phyloP scores from a whole-genome alignment of 202 grass and related monocot species.

The Digitaria exilis region DNA sequence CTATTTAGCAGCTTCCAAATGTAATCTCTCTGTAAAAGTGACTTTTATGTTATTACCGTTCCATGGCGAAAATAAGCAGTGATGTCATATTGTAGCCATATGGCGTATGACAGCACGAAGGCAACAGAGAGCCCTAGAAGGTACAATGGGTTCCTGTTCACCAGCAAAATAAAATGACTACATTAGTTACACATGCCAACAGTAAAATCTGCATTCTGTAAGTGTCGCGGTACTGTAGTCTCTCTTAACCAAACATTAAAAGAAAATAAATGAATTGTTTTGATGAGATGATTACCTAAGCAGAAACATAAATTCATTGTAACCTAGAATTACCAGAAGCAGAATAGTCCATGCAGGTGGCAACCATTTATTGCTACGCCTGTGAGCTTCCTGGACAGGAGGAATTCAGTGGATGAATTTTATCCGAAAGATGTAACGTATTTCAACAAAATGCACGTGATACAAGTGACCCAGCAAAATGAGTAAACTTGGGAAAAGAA shows the following conservation, averaged over 20 bases:
- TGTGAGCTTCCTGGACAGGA: constrained; percentile 64
- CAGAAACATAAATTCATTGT: constrained; percentile 88
- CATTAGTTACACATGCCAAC: constrained; percentile 3
- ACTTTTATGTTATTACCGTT: constrained; percentile 43
- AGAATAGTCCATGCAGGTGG: constrained; percentile 84
- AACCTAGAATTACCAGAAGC: constrained; percentile 68
- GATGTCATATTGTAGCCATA: constrained; percentile 71
- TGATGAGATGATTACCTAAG: constrained; percentile 58
- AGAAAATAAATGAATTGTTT: constrained; percentile 12
- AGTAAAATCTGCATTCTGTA: constrained; percentile 4
- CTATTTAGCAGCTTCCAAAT: neutral
- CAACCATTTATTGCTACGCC: constrained; percentile 54
- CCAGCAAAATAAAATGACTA: constrained; percentile 1
- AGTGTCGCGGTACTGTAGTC: neutral
- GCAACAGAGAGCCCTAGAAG: constrained; percentile 60
- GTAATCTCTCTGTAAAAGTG: neutral
- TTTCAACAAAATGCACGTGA: constrained; percentile 14
- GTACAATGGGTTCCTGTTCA: constrained; percentile 85
- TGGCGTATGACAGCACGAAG: constrained; percentile 63
- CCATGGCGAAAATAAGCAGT: constrained; percentile 66
- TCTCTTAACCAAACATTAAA: neutral
- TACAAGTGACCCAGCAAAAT: neutral
- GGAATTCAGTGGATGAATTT: constrained; percentile 12
- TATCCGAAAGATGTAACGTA: neutral
- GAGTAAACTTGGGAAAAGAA: neutral